Evolutionary conservation across 805 yeast genomes (phyloP), one percentile per base, ranked within the genome.

Genomic region (Pichia sporocuriosa): DNA sequence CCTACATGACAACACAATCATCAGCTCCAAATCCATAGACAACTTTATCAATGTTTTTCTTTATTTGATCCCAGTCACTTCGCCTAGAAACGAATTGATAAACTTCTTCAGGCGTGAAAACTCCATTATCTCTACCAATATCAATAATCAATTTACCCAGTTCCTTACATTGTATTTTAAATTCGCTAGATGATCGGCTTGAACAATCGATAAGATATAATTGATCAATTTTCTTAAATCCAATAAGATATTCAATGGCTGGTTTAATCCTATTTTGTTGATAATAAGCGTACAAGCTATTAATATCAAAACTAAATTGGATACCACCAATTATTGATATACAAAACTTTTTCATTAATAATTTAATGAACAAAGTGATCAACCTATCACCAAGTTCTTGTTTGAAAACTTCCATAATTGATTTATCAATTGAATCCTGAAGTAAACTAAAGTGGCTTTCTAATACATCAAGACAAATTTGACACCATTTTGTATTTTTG

Each of bases 311-410:
- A 21, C 88, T 87, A 42, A 90, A 70, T 38, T 75, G 78, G 21
- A 87, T 73, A 0, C 97, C 95, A 2, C 98, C 97, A 11, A 72
- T 73, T 3, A 79, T 79, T 4, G 94, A 84, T 1, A 90, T 76
- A 0, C 79, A 74, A 19, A 70, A 57, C 54, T 79, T 78, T 37
- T 75, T 70, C 52, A 88, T 86, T 43, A 93, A 69, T 43, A 84
- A 76, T 56, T 86, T 88, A 32, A 86, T 84, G 23, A 93, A 65
- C 1, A 80, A 69, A 29, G 75, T 79, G 55, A 86, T 87, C 46
- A 93, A 81, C 32, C 97, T 61, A 58, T 87, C 85, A 0, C 96
- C 96, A 26, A 90, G 80, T 55, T 93, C 98, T 56, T 89, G 95
- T 53, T 89, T 93, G 56, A 88, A 93, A 0, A 90, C 94, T 51